Evolutionary conservation across 2,329 filamentous ascomycete species (phyloP).

Genomic region (Aspergillus hortae): DNA sequence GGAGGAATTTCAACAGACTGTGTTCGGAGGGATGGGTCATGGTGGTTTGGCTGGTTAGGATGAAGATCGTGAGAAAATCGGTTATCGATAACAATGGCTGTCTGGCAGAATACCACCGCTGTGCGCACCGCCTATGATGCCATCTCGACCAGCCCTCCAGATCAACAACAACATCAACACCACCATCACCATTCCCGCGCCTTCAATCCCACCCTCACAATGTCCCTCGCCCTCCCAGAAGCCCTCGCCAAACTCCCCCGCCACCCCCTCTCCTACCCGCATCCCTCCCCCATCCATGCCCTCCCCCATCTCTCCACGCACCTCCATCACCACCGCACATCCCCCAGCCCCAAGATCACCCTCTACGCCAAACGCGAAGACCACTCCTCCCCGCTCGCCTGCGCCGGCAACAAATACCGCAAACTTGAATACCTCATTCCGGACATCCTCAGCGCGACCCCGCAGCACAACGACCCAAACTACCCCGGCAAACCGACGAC

Average conservation of each 20-base stretch:
- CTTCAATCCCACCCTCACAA: neutral
- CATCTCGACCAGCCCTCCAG: neutral
- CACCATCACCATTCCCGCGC: neutral
- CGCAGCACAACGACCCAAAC: constrained; percentile 15
- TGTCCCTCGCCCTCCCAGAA: constrained; percentile 19
- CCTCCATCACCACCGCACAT: constrained; percentile 5
- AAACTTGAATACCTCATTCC: constrained; percentile 37
- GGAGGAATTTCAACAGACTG: constrained; percentile 36
- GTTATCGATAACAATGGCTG: neutral
- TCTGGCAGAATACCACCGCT: constrained; percentile 5
- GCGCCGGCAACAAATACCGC: constrained; percentile 37
- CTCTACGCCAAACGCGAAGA: constrained; percentile 35
- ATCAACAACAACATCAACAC: neutral
- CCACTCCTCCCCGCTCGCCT: constrained; percentile 31
- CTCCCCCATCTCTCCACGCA: constrained; percentile 18
- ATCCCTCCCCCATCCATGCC: constrained; percentile 30
- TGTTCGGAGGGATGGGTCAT: constrained; percentile 10
- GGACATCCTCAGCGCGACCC: constrained; percentile 23
- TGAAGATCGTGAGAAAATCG: neutral
- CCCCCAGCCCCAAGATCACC: constrained; percentile 14
- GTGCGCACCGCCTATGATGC: neutral
- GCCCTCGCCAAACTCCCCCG: constrained; percentile 26
- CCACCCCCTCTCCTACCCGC: constrained; percentile 25
- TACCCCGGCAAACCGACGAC: constrained; percentile 18
- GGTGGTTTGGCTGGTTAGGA: neutral